phyloP scores from a whole-genome alignment of 1,284 basidiomycete species.

The Caloboletus inedulis region DNA sequence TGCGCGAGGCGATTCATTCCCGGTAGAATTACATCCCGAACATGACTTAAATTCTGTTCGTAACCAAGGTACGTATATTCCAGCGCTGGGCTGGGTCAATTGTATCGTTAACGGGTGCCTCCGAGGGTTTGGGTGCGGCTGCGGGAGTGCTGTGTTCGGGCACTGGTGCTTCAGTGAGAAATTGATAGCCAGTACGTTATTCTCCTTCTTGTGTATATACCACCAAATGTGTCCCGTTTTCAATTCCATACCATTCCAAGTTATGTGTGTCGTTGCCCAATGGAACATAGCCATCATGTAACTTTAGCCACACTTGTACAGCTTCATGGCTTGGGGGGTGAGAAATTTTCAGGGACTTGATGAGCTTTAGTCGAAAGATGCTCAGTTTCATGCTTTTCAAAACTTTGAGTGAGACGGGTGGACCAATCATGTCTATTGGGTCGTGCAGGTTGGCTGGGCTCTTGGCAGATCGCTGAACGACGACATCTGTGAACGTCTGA shows the following conservation, averaged over 20 bases:
- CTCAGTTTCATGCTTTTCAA: conserved; percentile 65
- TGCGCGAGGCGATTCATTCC: conserved; percentile 7
- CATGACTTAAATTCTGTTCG: conserved; percentile 1
- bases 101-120: conserved; percentile 12
- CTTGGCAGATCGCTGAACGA: conserved; percentile 31
- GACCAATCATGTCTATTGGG: conserved; percentile 9
- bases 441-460: conserved; percentile 15
- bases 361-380: conserved; percentile 51
- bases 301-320: conserved; percentile 51
- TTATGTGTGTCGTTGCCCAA: conserved; percentile 51
- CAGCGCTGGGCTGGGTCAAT: not conserved
- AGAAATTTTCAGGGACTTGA: conserved; percentile 42
- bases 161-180: conserved; percentile 1
- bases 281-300: conserved; percentile 48
- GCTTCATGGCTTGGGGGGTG: conserved; percentile 19
- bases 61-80: conserved; percentile 19
- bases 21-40: not conserved
- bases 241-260: conserved; percentile 69
- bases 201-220: conserved; percentile 29
- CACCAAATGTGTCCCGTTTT: conserved; percentile 52
- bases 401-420: conserved; percentile 44
- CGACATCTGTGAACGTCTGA: conserved; percentile 36
- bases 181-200: conserved; percentile 1
- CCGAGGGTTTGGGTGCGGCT: conserved; percentile 7
- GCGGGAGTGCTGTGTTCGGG: conserved; percentile 11